These are phyloP conservation scores for Ceratobasidium sp. DNA, from an alignment of 1,284 basidiomycete genomes.

Conservation along the genomic window DNA sequence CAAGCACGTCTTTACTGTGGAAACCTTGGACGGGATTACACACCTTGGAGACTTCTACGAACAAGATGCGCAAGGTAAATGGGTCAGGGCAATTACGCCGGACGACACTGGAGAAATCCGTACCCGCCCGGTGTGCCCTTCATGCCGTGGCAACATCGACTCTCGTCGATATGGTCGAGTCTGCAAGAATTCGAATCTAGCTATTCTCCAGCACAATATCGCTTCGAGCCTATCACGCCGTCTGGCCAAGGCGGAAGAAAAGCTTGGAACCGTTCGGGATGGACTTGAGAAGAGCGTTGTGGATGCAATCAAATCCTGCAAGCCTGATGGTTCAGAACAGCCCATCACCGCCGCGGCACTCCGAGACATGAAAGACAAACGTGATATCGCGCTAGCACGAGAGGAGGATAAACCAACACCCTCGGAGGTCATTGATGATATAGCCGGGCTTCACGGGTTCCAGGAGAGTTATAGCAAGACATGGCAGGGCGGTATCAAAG, in stretches of 20 bases:
- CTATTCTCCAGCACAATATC: slow-evolving; percentile 74
- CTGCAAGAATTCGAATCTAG: slow-evolving; percentile 71
- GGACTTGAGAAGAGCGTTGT: background rate
- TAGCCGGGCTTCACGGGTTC: slow-evolving; percentile 5
- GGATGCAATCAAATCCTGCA: background rate
- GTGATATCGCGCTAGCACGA: background rate
- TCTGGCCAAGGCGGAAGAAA: slow-evolving; percentile 2
- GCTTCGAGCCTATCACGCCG: slow-evolving; percentile 16
- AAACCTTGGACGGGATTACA: slow-evolving; percentile 75
- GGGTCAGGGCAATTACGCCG: slow-evolving; percentile 53
- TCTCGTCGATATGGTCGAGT: slow-evolving; percentile 70
- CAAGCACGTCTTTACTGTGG: slow-evolving; percentile 76
- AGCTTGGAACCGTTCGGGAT: background rate
- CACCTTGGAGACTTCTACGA: slow-evolving; percentile 68
- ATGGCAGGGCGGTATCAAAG: slow-evolving; percentile 60
- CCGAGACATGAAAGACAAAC: slow-evolving; percentile 1
- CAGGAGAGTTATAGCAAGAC: slow-evolving; percentile 18
- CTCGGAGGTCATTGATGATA: slow-evolving; percentile 2
- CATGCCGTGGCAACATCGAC: slow-evolving; percentile 66
- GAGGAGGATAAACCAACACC: background rate
- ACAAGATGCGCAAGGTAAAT: slow-evolving; percentile 57
- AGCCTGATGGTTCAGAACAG: background rate
- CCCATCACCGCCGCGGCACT: slow-evolving; percentile 2
- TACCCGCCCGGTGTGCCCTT: slow-evolving; percentile 67
- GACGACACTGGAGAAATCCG: slow-evolving; percentile 32